A percentile compares a stretch with the other conserved stretches of the same genome.
Conservation (phyloP, 768 basidiomycete genomes). For the Leccinellum luteum region DNA sequence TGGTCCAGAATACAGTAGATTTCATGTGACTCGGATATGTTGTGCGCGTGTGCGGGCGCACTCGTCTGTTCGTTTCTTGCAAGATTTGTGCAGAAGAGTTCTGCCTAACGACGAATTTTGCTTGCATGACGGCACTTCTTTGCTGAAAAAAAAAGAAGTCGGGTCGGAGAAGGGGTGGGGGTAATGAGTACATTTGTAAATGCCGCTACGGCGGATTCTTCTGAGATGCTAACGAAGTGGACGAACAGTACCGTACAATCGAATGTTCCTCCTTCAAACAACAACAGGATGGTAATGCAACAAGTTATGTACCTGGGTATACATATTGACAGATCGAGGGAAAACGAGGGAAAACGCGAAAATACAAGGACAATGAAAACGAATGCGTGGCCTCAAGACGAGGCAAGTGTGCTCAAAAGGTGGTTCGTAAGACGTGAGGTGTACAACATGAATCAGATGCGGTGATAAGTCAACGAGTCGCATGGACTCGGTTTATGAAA, state of each 20-base stretch:
- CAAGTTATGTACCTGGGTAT: conserved; percentile 4
- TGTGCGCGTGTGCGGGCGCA: neutral
- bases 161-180: no score
- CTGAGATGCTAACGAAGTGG: neutral
- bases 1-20: no score
- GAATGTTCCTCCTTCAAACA: neutral
- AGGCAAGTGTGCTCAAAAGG: neutral
- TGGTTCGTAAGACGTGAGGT: neutral
- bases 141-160: neutral
- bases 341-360: neutral
- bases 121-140: neutral
- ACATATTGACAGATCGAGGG: neutral
- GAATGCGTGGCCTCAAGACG: conserved; percentile 3
- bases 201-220: neutral
- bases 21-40: no score
- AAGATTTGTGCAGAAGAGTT: neutral
- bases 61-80: neutral
- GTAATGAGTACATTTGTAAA: neutral
- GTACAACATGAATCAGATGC: no score
- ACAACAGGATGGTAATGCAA: neutral
- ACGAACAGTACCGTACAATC: neutral
- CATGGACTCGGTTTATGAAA: neutral
- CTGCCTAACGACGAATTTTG: neutral
- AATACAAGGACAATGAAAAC: neutral
- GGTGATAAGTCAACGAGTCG: neutral